phyloP scores from a whole-genome alignment of 2,329 filamentous ascomycete genomes.

The Graphilbum ipis-grandicollis region DNA sequence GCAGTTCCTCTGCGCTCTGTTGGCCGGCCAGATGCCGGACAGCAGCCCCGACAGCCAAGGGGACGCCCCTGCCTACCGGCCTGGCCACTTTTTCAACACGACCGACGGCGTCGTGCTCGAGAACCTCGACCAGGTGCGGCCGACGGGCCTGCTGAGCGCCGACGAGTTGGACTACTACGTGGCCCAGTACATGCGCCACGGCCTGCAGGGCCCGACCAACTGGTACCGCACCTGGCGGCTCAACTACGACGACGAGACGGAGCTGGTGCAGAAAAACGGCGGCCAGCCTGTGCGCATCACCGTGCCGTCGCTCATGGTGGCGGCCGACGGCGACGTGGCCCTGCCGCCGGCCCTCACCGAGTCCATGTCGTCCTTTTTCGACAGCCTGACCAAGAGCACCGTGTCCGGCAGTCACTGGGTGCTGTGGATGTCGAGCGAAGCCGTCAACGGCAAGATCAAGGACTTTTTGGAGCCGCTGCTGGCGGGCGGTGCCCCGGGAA shows the following conservation, averaged over 20 bases:
- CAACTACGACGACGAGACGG: conserved; percentile 61
- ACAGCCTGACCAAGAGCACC: conserved; percentile 44
- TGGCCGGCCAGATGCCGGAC: conserved; percentile 44
- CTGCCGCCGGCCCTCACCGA: conserved; percentile 54
- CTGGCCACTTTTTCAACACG: conserved; percentile 32
- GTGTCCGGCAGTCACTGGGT: conserved; percentile 70
- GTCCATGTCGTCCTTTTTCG: conserved; percentile 53
- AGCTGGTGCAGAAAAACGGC: conserved; percentile 34
- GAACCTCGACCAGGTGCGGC: conserved; percentile 37
- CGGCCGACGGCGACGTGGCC: conserved; percentile 52
- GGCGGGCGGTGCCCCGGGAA: too few relatives aligned
- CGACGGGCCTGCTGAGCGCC: conserved; percentile 40
- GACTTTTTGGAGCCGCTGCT: conserved; percentile 46
- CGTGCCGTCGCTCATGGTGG: conserved; percentile 57
- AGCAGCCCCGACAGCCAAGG: conserved; percentile 15
- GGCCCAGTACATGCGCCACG: conserved; percentile 50
- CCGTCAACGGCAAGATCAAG: conserved; percentile 51
- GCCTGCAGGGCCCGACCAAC: conserved; percentile 64
- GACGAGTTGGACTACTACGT: conserved; percentile 67
- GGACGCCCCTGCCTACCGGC: conserved; percentile 14
- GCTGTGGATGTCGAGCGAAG: conserved; percentile 51
- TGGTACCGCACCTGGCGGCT: conserved; percentile 67
- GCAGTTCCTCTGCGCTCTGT: conserved; percentile 54
- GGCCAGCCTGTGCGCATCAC: conserved; percentile 29
- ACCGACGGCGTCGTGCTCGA: conserved; percentile 47